phyloP scores from a whole-genome alignment of 768 basidiomycete species.

The Psilocybe cyanescens region DNA sequence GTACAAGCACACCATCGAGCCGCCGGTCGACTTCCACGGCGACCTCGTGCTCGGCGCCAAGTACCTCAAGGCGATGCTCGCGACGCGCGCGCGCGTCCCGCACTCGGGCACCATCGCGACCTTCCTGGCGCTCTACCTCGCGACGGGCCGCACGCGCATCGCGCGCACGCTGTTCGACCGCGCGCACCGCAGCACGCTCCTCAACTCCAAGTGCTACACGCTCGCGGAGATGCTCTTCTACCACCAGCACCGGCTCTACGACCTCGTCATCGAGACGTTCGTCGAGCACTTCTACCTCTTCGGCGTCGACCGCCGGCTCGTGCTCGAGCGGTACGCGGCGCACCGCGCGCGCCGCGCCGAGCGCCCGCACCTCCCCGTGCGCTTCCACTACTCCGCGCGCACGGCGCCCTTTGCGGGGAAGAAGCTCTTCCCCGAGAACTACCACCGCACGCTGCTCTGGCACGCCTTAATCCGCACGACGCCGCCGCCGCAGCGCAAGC shows the following conservation, averaged over 20 bases:
- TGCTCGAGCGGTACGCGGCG: constrained; percentile 26
- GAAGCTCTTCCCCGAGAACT: constrained; percentile 38
- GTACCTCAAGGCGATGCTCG: constrained; percentile 25
- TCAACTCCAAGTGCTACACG: constrained; percentile 30
- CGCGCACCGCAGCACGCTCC: constrained; percentile 26
- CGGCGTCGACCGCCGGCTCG: constrained; percentile 51
- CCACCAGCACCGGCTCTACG: constrained; percentile 24
- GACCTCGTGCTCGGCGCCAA: constrained; percentile 24
- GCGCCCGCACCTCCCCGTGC: neutral
- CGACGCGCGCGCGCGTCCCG: constrained; percentile 17
- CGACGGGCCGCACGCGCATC: constrained; percentile 35
- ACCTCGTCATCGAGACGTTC: constrained; percentile 48
- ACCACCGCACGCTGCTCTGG: constrained; percentile 44
- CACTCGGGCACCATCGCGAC: constrained; percentile 31
- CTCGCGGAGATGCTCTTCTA: constrained; percentile 51
- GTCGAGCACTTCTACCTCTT: constrained; percentile 51
- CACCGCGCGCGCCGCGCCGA: neutral
- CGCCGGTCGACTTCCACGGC: constrained; percentile 9
- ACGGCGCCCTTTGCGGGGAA: neutral
- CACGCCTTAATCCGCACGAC: constrained; percentile 34
- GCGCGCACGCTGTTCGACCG: constrained; percentile 36
- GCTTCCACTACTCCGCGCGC: neutral
- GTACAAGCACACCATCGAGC: neutral
- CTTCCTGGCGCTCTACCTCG: constrained; percentile 39
- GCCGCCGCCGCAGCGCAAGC: constrained; percentile 26